Percentiles rank a stretch among this genome's conserved stretches.
phyloP scores from a whole-genome alignment of 2,329 filamentous ascomycete genomes.

The Fusarium humuli region DNA sequence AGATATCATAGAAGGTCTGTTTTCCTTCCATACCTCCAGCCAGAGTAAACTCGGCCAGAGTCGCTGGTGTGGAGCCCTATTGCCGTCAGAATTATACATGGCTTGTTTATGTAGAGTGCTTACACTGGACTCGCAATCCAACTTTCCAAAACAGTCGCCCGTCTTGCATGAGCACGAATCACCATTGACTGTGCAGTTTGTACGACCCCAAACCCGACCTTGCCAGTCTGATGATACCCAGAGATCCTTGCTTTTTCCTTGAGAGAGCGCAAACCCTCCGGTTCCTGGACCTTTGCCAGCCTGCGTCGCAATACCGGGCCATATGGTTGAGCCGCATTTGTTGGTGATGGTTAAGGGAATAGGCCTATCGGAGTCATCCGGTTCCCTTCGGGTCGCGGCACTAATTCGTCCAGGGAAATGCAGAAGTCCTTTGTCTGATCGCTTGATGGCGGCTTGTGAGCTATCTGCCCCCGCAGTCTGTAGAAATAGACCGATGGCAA shows the following conservation, averaged over 20 bases:
- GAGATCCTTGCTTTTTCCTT: constrained; percentile 69
- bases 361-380: constrained; percentile 45
- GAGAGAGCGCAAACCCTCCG: constrained; percentile 74
- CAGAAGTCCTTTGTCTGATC: constrained; percentile 47
- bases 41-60: constrained; percentile 84
- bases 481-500: constrained; percentile 41
- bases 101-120: constrained; percentile 47
- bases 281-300: constrained; percentile 73
- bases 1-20: constrained; percentile 87
- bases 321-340: constrained; percentile 76
- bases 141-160: constrained; percentile 78
- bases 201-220: constrained; percentile 84
- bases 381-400: constrained; percentile 33
- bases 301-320: constrained; percentile 81
- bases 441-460: constrained; percentile 26
- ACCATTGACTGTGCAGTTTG: constrained; percentile 81
- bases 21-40: constrained; percentile 68
- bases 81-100: constrained; percentile 6
- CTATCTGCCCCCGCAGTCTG: constrained; percentile 29
- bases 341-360: constrained; percentile 77
- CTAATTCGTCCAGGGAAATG: constrained; percentile 44
- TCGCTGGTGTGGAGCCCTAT: constrained; percentile 78
- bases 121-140: constrained; percentile 78
- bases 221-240: constrained; percentile 81
- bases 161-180: constrained; percentile 77